Evolutionary conservation across 1,139 yeast species (phyloP).

Genomic region (Lodderomyces orthopsilosis): DNA sequence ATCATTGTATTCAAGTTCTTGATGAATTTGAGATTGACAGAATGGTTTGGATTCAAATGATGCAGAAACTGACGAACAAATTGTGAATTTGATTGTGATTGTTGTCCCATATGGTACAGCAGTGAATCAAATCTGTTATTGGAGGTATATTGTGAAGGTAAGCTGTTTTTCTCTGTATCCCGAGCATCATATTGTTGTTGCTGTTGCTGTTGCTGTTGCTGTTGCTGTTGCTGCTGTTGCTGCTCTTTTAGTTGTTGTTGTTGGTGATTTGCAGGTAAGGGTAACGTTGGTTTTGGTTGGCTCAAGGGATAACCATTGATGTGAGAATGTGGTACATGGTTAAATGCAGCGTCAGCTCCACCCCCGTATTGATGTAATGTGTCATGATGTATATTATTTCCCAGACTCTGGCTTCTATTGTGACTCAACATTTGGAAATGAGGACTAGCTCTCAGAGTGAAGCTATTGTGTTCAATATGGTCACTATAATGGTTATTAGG

Average conservation of each 20-base stretch:
- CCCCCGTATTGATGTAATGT: not conserved
- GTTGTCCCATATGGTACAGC: constrained; percentile 7
- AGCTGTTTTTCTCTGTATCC: not conserved
- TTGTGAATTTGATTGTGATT: constrained; percentile 8
- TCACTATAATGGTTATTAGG: not conserved
- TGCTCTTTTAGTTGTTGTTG: not conserved
- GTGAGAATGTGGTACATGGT: not conserved
- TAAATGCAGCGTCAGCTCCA: not conserved
- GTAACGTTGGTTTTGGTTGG: not conserved
- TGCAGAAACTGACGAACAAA: constrained; percentile 13
- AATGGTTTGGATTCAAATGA: constrained; percentile 9
- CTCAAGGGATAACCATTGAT: not conserved
- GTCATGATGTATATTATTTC: not conserved
- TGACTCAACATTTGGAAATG: constrained; percentile 1
- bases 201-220: not conserved
- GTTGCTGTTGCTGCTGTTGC: not conserved
- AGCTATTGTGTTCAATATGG: constrained; percentile 2
- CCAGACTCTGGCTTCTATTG: not conserved
- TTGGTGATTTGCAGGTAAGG: not conserved
- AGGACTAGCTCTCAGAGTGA: not conserved
- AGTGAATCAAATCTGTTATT: constrained; percentile 7
- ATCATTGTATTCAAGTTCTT: constrained; percentile 22
- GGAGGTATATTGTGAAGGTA: not conserved
- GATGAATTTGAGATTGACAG: constrained; percentile 12
- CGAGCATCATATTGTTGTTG: not conserved